These are phyloP conservation scores for Populus tomentosa DNA, from an alignment of 441 rosid species.

Conservation along the genomic window DNA sequence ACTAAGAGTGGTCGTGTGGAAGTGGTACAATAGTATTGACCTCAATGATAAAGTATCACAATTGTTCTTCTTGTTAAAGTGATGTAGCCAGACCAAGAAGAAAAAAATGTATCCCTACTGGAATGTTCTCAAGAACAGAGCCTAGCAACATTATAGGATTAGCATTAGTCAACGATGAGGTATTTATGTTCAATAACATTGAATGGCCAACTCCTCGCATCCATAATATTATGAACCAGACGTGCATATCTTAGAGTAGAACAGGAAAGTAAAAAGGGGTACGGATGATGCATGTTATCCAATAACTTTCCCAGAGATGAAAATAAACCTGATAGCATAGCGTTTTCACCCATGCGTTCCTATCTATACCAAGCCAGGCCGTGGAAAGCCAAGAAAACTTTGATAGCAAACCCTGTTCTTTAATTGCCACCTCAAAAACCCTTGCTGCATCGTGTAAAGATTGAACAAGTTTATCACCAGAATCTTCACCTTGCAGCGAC, in stretches of 20 bases:
- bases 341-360: constrained; percentile 85
- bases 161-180: not conserved
- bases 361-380: constrained; percentile 84
- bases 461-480: constrained; percentile 76
- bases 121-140: not conserved
- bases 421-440: constrained; percentile 77
- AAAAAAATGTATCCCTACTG: not conserved
- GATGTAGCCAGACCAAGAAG: not conserved
- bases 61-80: not conserved
- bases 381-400: constrained; percentile 82
- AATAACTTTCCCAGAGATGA: constrained; percentile 9
- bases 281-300: not conserved
- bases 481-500: constrained; percentile 66
- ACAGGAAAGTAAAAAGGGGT: not conserved
- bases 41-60: not conserved
- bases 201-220: not conserved
- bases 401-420: constrained; percentile 50
- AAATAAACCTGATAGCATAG: constrained; percentile 85
- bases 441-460: constrained; percentile 88
- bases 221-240: not conserved
- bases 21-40: not conserved
- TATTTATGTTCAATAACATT: not conserved
- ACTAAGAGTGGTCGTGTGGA: not conserved
- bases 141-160: not conserved
- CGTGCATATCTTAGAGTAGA: not conserved